These are phyloP conservation scores for Eucalyptus pauciflora DNA, from an alignment of 345 rosid species.

Conservation along the genomic window DNA sequence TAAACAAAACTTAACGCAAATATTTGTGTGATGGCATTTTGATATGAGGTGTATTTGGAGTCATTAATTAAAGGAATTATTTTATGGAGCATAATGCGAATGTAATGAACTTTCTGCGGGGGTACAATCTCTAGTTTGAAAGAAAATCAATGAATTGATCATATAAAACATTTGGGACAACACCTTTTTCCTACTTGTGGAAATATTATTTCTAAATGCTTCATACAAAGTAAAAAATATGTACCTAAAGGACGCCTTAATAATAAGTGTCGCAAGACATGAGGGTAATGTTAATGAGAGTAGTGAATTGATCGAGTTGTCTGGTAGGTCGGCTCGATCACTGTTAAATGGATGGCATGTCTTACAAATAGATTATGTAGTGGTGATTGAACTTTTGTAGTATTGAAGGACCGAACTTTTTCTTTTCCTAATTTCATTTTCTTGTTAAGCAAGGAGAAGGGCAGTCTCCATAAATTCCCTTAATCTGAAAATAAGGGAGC, in stretches of 20 bases:
- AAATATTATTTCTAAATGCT: not conserved
- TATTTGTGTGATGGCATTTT: not conserved
- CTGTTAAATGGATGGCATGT: not conserved
- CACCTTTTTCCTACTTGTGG: not conserved
- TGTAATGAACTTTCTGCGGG: not conserved
- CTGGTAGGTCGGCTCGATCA: not conserved
- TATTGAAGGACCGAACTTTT: not conserved
- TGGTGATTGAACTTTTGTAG: not conserved
- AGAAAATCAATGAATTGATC: not conserved
- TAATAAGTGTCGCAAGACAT: not conserved
- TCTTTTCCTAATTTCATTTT: not conserved
- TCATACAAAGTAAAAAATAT: not conserved
- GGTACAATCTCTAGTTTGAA: not conserved
- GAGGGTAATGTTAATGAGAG: not conserved
- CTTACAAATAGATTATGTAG: not conserved
- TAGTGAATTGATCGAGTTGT: not conserved
- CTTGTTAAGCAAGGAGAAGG: not conserved
- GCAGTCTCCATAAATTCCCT: not conserved
- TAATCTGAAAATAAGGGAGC: not conserved
- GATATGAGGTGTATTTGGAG: not conserved
- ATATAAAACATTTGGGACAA: not conserved
- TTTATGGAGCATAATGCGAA: not conserved
- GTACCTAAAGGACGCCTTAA: not conserved
- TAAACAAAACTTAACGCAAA: no score
- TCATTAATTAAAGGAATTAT: not conserved